Conservation (phyloP, 2,329 filamentous ascomycete genomes). For the Ascosphaera apis region DNA sequence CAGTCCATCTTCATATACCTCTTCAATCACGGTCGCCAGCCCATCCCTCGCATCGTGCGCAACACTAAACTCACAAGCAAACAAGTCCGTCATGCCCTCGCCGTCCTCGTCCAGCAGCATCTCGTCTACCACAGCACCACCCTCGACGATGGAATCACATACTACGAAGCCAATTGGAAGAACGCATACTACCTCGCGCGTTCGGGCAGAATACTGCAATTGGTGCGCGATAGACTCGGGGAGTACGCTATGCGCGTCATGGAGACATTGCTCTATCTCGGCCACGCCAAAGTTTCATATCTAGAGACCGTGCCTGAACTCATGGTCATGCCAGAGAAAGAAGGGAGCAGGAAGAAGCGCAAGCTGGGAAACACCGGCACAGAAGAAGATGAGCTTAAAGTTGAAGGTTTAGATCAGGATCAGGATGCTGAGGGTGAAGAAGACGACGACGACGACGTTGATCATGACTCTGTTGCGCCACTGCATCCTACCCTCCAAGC, state of each 20-base stretch:
- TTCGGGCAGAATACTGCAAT: conserved; percentile 55
- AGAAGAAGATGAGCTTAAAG: conserved; percentile 2
- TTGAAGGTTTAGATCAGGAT: conserved; percentile 1
- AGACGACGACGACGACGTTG: conserved; percentile 5
- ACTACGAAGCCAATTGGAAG: conserved; percentile 64
- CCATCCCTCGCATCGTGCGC: conserved; percentile 43
- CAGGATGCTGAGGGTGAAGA: conserved; percentile 9
- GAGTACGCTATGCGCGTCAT: conserved; percentile 50
- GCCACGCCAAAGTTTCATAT: conserved; percentile 39
- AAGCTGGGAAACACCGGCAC: conserved; percentile 9
- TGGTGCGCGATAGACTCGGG: conserved; percentile 53
- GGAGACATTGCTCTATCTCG: conserved; percentile 50
- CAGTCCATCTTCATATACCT: conserved; percentile 71
- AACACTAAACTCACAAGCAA: conserved; percentile 50
- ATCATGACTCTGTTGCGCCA: conserved; percentile 16
- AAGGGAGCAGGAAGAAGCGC: conserved; percentile 4
- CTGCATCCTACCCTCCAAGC: conserved; percentile 17
- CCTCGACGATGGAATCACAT: conserved; percentile 36
- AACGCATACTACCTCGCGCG: conserved; percentile 66
- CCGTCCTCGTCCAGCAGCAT: conserved; percentile 70
- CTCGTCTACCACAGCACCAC: conserved; percentile 53
- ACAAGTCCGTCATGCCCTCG: conserved; percentile 59
- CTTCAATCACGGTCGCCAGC: conserved; percentile 54
- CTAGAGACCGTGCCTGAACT: conserved; percentile 20
- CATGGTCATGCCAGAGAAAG: conserved; percentile 4